Conservation (phyloP, 768 basidiomycete genomes). For the Mycena galopus region DNA sequence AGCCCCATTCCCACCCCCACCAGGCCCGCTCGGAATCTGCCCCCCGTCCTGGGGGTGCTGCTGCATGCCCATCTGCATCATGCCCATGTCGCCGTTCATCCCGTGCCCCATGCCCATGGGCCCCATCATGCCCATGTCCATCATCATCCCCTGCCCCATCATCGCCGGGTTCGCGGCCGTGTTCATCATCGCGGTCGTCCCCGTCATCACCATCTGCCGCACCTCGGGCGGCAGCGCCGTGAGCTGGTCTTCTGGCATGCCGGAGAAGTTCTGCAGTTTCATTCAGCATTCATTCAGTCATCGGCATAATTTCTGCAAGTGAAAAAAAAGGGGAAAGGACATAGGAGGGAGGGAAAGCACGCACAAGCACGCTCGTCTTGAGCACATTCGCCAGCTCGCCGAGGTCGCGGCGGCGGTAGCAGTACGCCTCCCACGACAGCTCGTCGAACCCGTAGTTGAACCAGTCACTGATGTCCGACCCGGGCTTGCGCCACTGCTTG, state of each 20-base stretch:
- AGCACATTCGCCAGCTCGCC: conserved; percentile 85
- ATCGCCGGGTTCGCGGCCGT: conserved; percentile 66
- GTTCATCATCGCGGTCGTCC: conserved; percentile 83
- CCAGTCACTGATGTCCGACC: conserved; percentile 95
- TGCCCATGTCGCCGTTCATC: conserved; percentile 77
- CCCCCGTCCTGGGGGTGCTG: no score
- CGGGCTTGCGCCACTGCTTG: conserved; percentile 93
- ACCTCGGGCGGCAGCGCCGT: conserved; percentile 84
- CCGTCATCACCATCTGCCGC: conserved; percentile 90
- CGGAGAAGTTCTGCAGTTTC: conserved; percentile 88
- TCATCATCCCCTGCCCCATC: conserved; percentile 80
- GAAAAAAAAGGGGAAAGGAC: conserved; percentile 3
- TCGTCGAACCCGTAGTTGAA: conserved; percentile 99
- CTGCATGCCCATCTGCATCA: conserved; percentile 61
- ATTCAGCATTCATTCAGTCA: background rate
- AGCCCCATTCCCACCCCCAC: conserved; percentile 47
- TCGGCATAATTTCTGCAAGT: conserved; percentile 19
- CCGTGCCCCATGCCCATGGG: conserved; percentile 75
- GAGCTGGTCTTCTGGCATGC: conserved; percentile 86
- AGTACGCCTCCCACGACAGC: conserved; percentile 94
- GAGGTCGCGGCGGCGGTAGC: conserved; percentile 84
- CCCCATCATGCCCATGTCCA: conserved; percentile 82
- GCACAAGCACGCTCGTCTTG: conserved; percentile 85
- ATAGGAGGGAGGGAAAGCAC: no score
- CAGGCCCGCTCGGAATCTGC: conserved; percentile 33